Conservation (phyloP, 2,329 filamentous ascomycete species). For the Fusarium scirpi region DNA sequence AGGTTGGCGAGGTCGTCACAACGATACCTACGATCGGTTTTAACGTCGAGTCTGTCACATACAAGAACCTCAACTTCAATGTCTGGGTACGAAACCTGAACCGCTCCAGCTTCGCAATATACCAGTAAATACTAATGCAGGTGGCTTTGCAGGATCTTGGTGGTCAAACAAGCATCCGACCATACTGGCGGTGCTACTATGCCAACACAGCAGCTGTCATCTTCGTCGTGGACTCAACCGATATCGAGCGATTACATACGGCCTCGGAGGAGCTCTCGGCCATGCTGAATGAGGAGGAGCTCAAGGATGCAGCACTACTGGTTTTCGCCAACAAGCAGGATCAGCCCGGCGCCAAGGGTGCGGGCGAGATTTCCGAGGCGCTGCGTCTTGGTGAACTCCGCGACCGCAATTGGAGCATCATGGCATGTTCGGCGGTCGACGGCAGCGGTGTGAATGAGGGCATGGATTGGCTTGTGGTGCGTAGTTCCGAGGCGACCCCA, state of each 20-base stretch:
- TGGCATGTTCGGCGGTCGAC: conserved; percentile 96
- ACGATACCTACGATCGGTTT: conserved; percentile 99
- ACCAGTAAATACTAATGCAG: conserved; percentile 18
- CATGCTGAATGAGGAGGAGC: conserved; percentile 97
- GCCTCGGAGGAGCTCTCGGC: conserved; percentile 92
- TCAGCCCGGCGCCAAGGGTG: conserved; percentile 95
- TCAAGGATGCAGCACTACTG: conserved; percentile 89
- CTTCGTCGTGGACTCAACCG: conserved; percentile 98
- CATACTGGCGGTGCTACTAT: conserved; percentile 99
- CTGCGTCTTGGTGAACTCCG: conserved; percentile 89
- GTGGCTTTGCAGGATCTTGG: conserved; percentile 77
- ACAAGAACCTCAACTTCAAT: conserved; percentile 98
- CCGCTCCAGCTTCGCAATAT: neutral
- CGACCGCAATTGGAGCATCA: conserved; percentile 99
- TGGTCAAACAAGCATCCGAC: conserved; percentile 97
- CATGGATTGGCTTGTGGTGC: conserved; percentile 98
- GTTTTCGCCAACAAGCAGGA: conserved; percentile 99
- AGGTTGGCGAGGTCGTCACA: conserved; percentile 99
- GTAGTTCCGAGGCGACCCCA: conserved; percentile 44
- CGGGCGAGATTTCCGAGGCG: conserved; percentile 95
- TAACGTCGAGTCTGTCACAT: conserved; percentile 98
- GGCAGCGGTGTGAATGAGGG: conserved; percentile 94
- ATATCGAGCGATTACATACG: conserved; percentile 93
- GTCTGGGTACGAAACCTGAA: conserved; percentile 79
- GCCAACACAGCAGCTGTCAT: conserved; percentile 98